phyloP scores from a whole-genome alignment of 192 early-diverging fungal species.

The Kappamyces sp. region DNA sequence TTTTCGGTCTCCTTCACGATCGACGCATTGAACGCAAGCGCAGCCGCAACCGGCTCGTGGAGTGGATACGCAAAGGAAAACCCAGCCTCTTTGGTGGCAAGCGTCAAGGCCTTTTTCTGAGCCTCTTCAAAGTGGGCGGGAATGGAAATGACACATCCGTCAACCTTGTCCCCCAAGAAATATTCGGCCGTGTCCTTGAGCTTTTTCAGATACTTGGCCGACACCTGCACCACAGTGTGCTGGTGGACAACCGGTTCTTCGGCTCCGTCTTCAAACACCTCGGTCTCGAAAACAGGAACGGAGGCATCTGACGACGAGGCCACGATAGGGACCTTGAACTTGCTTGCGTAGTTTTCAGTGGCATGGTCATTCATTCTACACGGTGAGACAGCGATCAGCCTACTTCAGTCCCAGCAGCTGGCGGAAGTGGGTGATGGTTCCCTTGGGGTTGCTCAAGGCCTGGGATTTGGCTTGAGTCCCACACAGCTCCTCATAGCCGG shows the following conservation, averaged over 20 bases:
- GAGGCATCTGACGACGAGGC: slow-evolving; percentile 24
- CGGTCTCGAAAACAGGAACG: slow-evolving; percentile 35
- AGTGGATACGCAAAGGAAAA: slow-evolving; percentile 75
- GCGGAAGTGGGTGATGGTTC: slow-evolving; percentile 86
- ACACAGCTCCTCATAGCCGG: slow-evolving; percentile 64
- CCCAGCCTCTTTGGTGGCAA: slow-evolving; percentile 68
- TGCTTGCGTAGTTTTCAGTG: slow-evolving; percentile 24
- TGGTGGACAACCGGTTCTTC: slow-evolving; percentile 34
- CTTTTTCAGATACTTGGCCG: slow-evolving; percentile 71
- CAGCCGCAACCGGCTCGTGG: slow-evolving; percentile 85
- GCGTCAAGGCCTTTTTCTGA: slow-evolving; percentile 61
- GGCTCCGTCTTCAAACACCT: slow-evolving; percentile 49
- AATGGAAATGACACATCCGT: slow-evolving; percentile 76
- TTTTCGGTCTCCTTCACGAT: slow-evolving; percentile 33
- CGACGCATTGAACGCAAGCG: slow-evolving; percentile 68
- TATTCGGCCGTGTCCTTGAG: slow-evolving; percentile 83
- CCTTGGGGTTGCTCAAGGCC: slow-evolving; percentile 78
- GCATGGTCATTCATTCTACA: slow-evolving; percentile 38
- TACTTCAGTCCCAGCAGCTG: slow-evolving; percentile 79
- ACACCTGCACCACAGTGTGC: slow-evolving; percentile 66
- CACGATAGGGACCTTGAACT: slow-evolving; percentile 32
- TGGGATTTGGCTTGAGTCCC: slow-evolving; percentile 77
- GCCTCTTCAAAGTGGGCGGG: slow-evolving; percentile 77
- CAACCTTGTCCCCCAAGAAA: slow-evolving; percentile 74
- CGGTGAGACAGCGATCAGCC: slow-evolving; percentile 15